These are phyloP conservation scores for Escovopsis sp. DNA, from an alignment of 2,329 filamentous ascomycete species.

Conservation along the genomic window DNA sequence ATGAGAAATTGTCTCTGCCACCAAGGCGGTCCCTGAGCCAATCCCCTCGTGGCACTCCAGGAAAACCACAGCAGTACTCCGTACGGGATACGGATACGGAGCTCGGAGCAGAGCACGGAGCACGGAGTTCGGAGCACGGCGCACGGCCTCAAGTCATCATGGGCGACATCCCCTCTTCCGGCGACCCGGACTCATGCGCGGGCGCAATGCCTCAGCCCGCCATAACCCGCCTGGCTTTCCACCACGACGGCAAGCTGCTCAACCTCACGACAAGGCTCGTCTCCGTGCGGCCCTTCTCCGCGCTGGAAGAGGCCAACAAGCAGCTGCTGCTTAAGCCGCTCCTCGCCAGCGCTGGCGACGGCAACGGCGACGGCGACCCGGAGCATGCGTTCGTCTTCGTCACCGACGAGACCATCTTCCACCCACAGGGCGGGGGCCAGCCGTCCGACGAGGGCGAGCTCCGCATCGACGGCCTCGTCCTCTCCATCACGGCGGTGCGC, in stretches of 20 bases:
- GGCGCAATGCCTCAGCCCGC: not conserved
- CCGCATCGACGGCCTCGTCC: not conserved
- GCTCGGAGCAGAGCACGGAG: no score
- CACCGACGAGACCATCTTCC: slow-evolving; percentile 55
- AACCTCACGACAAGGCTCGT: slow-evolving; percentile 28
- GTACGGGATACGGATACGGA: no score
- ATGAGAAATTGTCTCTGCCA: no score
- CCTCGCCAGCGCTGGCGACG: slow-evolving; percentile 11
- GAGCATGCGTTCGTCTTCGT: slow-evolving; percentile 41
- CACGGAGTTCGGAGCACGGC: no score
- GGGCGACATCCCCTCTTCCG: no score
- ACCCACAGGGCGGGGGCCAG: slow-evolving; percentile 61
- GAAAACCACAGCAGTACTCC: no score
- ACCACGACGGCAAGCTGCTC: slow-evolving; percentile 28
- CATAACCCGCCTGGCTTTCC: slow-evolving; percentile 29
- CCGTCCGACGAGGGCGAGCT: slow-evolving; percentile 47
- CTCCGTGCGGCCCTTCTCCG: slow-evolving; percentile 32
- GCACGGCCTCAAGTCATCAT: no score
- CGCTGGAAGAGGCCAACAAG: slow-evolving; percentile 35
- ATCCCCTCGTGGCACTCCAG: no score
- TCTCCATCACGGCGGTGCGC: slow-evolving; percentile 38
- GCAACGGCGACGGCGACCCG: slow-evolving; percentile 11
- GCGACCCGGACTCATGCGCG: no score
- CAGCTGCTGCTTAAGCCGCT: slow-evolving; percentile 39
- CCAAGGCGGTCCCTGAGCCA: no score